phyloP scores from a whole-genome alignment of 805 yeast species.

The Zygosaccharomyces lentus region DNA sequence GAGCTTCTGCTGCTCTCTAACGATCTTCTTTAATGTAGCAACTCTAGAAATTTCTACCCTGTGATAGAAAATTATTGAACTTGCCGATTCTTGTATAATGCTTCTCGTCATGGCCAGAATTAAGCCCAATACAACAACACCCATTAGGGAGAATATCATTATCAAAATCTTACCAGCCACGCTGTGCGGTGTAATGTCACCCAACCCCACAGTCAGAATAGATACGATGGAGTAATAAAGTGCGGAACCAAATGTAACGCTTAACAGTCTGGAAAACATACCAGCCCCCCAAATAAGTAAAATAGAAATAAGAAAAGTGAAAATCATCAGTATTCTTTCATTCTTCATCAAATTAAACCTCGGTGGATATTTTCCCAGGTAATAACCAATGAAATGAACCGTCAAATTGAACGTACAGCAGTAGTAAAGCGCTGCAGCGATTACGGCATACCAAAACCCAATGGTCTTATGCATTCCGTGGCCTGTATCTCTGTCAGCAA shows the following conservation, averaged over 20 bases:
- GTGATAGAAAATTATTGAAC: slow-evolving; percentile 65
- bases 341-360: slow-evolving; percentile 59
- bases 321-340: slow-evolving; percentile 71
- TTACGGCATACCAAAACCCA: slow-evolving; percentile 76
- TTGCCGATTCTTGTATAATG: slow-evolving; percentile 55
- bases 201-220: slow-evolving; percentile 73
- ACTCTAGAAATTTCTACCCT: slow-evolving; percentile 50
- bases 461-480: slow-evolving; percentile 38
- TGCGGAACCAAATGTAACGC: slow-evolving; percentile 57
- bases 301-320: slow-evolving; percentile 56
- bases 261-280: slow-evolving; percentile 44
- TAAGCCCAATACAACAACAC: slow-evolving; percentile 70
- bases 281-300: slow-evolving; percentile 76
- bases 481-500: slow-evolving; percentile 22
- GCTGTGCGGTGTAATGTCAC: slow-evolving; percentile 59
- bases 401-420: slow-evolving; percentile 49
- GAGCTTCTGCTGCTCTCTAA: slow-evolving; percentile 22
- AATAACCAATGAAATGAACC: slow-evolving; percentile 60
- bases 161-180: slow-evolving; percentile 54
- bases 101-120: slow-evolving; percentile 65
- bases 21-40: slow-evolving; percentile 20
- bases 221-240: slow-evolving; percentile 72
- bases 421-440: slow-evolving; percentile 61
- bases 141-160: slow-evolving; percentile 61
- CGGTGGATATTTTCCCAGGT: slow-evolving; percentile 58